Percentiles rank a stretch among this genome's conserved stretches.
Evolutionary conservation across 495 filamentous ascomycete genomes (phyloP).

Genomic region (Penicillium samsonianum): DNA sequence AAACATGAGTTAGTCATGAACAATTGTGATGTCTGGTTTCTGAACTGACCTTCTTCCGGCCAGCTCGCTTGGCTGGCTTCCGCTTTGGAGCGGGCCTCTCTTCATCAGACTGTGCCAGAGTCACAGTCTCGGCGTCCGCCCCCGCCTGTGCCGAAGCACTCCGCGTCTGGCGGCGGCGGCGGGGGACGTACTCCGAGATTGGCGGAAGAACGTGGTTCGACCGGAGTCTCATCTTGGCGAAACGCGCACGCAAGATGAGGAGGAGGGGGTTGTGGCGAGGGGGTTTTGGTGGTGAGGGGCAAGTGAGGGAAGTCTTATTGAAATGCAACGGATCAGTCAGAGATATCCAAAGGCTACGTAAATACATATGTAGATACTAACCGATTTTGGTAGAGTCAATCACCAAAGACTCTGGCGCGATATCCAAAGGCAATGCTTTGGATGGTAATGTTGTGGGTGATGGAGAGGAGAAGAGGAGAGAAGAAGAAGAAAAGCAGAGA

Average conservation of each 20-base stretch:
- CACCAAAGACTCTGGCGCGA: neutral
- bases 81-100: neutral
- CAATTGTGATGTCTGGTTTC: neutral
- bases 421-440: constrained; percentile 2
- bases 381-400: neutral
- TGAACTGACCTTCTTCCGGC: constrained; percentile 2
- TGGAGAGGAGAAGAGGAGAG: neutral
- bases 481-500: neutral
- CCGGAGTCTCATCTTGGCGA: constrained; percentile 14
- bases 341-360: neutral
- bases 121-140: neutral
- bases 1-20: neutral
- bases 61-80: constrained; percentile 1
- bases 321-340: neutral
- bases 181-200: constrained; percentile 7
- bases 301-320: neutral
- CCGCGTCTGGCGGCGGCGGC: constrained; percentile 25
- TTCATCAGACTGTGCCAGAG: constrained; percentile 6
- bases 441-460: neutral
- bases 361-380: neutral
- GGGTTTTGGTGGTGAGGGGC: neutral
- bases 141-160: constrained; percentile 24
- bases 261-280: neutral
- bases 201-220: constrained; percentile 6
- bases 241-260: constrained; percentile 6